Base-by-base conservation (phyloP, 1,284 basidiomycete genomes). In the Inonotus obliquus region DNA sequence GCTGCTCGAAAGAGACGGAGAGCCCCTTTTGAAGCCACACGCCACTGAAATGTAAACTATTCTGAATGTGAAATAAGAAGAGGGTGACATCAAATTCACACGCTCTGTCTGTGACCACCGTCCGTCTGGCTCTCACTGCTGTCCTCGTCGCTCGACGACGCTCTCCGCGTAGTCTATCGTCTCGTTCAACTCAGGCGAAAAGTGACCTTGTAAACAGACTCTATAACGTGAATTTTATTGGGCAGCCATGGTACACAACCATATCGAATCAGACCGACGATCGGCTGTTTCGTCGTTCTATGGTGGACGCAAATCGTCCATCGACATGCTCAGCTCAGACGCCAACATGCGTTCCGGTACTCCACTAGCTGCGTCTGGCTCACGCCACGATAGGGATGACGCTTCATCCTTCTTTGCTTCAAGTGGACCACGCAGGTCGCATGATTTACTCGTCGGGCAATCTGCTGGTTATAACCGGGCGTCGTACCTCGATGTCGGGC, bases 251-350 rank as follows among this genome's bases (percentile, higher is more conserved):
- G 58, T 56, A 47, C 56, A 58, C 63, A 61, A 61, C 55, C 57
- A 61, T 51, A 38, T 57, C 32, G 80, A 80, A 56, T 76, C 76
- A 67, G 86, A 89, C 75, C 80, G 86, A 67, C 88, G 87, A 72
- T 90, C 89, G 1, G 80, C 80, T 1, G 85, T 87, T 4, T 89
- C 89, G 10, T 90, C 89, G 1, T 91, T 89, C 77, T 90, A 89
- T 65, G 86, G 84, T 32, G 82, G 78, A 21, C 81, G 82, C 55
- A 82, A 83, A 70, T 71, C 71, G 63, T 84, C 85, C 1, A 70
- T 79, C 65, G 87, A 90, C 69, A 80, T 78, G 44, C 77, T 89
- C 57, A 83, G 84, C 66, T 68, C 73, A 65, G 85, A 85, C 67
- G 27, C 69, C 75, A 5, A 72, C 79, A 19, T 67, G 74, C 32